Base-by-base conservation (phyloP, 371 early-diverging fungal genomes). In the Actinomucor elegans region DNA sequence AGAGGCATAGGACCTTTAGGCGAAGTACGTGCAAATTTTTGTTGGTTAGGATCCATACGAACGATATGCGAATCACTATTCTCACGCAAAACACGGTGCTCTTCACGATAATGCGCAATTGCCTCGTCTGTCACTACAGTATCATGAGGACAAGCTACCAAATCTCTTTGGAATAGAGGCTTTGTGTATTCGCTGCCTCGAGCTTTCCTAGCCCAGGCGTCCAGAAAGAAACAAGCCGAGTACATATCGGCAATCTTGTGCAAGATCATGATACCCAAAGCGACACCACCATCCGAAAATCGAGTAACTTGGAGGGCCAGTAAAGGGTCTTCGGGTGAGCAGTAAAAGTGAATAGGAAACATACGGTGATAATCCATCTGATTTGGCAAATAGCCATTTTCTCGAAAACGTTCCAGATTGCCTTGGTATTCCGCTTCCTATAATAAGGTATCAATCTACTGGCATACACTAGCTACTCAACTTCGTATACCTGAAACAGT, bases 271-370 rank as follows among this genome's bases (percentile, higher is more conserved):
- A 73, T 50, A 3, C 67, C 69, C 15, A 73, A 20, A 3, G 67
- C 69, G 11, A 73, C 73, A 14, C 73, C 73, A 0, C 67, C 69
- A 54, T 73, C 73, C 15, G 20, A 18, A 23, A 73, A 73, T 14
- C 73, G 66, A 17, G 67, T 69, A 2, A 64, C 18, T 52, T 69
- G 69, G 9, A 73, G 34, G 4, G 66, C 73, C 2, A 73, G 31
- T 20, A 73, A 47, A 6, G 73, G 73, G 27, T 73, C 73, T 32
- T 64, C 45, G 2, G 61, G 35, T 0, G 60, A 55, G 12, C 56
- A 56, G 26, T 73, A 73, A 35, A 73, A 73, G 32, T 73, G 73
- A n/a, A 73, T 68, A 20, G 73, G 69, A 32, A 73, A 69, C 58
- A 73, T 56, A 29, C 52, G 61, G 33, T 73, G 69, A 38, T 73